phyloP scores from a whole-genome alignment of 768 basidiomycete genomes.

The Gautieria morchelliformis region DNA sequence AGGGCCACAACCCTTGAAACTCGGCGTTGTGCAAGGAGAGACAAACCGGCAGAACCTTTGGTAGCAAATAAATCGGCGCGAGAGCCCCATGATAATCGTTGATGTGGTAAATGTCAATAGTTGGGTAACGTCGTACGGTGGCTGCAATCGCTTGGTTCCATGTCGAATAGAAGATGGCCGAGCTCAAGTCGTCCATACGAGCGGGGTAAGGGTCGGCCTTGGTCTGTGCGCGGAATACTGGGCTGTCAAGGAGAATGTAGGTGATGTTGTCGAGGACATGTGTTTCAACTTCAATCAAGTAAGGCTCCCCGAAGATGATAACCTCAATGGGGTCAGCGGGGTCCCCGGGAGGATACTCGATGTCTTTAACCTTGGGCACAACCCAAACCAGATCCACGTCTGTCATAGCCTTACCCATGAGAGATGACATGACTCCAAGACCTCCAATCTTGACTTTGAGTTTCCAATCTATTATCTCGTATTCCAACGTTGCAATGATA shows the following conservation, averaged over 20 bases:
- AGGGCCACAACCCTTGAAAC: slow-evolving; percentile 94
- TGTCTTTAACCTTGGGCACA: slow-evolving; percentile 86
- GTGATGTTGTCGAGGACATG: slow-evolving; percentile 93
- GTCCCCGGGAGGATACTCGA: slow-evolving; percentile 88
- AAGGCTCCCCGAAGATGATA: slow-evolving; percentile 91
- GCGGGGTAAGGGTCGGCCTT: slow-evolving; percentile 94
- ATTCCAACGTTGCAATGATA: slow-evolving; percentile 86
- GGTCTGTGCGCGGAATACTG: slow-evolving; percentile 94
- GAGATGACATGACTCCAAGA: slow-evolving; percentile 92
- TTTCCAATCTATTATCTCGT: slow-evolving; percentile 97
- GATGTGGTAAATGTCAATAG: slow-evolving; percentile 89
- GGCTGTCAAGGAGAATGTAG: slow-evolving; percentile 87
- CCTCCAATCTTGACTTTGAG: slow-evolving; percentile 97
- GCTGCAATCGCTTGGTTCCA: slow-evolving; percentile 97
- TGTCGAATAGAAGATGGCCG: slow-evolving; percentile 95
- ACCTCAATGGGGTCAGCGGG: slow-evolving; percentile 92
- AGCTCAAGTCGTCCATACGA: slow-evolving; percentile 94
- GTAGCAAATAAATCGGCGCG: slow-evolving; percentile 83
- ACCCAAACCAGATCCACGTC: slow-evolving; percentile 95
- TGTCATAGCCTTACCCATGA: slow-evolving; percentile 98
- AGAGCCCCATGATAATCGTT: slow-evolving; percentile 95
- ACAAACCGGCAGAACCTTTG: slow-evolving; percentile 83
- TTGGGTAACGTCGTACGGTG: slow-evolving; percentile 76
- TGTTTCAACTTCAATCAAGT: slow-evolving; percentile 92
- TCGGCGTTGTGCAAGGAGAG: slow-evolving; percentile 94